Evolutionary conservation across 306 rosid species (phyloP), one percentile per base, ranked within the genome.

Genomic region (Begonia peltatifolia): DNA sequence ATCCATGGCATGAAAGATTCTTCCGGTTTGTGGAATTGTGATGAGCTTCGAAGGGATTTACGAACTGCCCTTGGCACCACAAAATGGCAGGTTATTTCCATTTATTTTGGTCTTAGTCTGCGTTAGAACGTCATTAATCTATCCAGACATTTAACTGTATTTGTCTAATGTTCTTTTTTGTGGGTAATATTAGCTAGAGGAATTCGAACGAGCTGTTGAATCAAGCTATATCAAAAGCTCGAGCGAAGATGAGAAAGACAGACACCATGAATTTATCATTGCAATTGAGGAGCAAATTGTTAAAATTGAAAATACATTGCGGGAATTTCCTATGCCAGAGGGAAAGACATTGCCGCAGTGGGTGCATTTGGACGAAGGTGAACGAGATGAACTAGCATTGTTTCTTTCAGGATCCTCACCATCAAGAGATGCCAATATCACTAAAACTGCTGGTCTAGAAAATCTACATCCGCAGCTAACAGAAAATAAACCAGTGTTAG

Each of bases 11-110:
- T 41, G 62, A 73, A 72, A 50, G 94, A 83, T 62, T 48, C 55
- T 12, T 80, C 79, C 36, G 64, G 68, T 61, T 62, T 74, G 55
- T 86, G 48, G 48, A 44, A 44, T 44, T n/a, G 48, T n/a, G 81
- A 76, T 14, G 99, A 90, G 64, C 75, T 86, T 11, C 61, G 66
- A 54, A 66, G 94, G 63, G 99, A 90, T 83, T 71, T 90, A 17
- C 84, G 65, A 44, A 44, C 38, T 30, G 38, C 92, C 15, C 84
- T 86, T 48, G 95, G 95, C 66, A 90, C 99, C 49, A 74, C 99
- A 63, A 90, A 80, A 77, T 90, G 95, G 99, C 99, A 90, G 99
- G 99, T 85, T 57, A 63, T 44, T 42, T 46, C 63, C 20, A 30
- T 30, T n/a, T 17, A 16, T 3, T 38, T 11, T 14, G 18, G 22